Evolutionary conservation across 352 stramenopile genomes (phyloP), one percentile per base, ranked within the genome.

Genomic region (Thalassiosira hispida): DNA sequence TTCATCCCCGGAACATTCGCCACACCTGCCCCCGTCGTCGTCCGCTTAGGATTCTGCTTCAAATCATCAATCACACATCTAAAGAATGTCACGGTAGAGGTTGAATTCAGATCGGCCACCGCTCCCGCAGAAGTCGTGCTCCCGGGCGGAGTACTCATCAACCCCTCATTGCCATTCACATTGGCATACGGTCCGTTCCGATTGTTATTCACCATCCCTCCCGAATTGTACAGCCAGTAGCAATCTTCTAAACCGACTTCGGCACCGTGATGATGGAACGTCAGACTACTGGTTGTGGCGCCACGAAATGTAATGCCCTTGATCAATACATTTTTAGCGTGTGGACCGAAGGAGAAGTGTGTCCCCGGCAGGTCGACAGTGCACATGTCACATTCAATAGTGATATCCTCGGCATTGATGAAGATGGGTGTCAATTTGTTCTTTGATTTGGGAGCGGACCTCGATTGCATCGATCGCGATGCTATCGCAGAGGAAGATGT

Each of bases 81-180:
- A 78, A 86, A 81, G 66, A 92, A 92, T 51, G 81, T 84, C 12
- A 90, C 65, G 5, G 46, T 77, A 59, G 73, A 87, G 4, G 84
- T 86, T 7, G 82, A 90, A 57, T 92, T 92, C 12, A 92, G 33
- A 77, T 92, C 85, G 2, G 82, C 82, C 6, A 92, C 79, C 1
- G 63, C 62, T 22, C 84, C 87, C 3, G 63, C 56, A 38, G 42
- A 63, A 22, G 66, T 72, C 0, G 60, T 67, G 9, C 38, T 29
- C 33, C 35, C 44, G 5, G 20, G 22, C 25, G 51, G 40, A 40
- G 25, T 59, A 23, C 1, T 55, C 22, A 20, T 59, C 20, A 46
- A 31, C 18, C 52, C 31, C 23, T 35, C 14, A 46, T 56, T 60
- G 4, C 25, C 46, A 33, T 57, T 64, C 0, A 47, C 53, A 53